Evolutionary conservation across 2,329 filamentous ascomycete genomes (phyloP).

Genomic region (Xylaria hypoxylon): DNA sequence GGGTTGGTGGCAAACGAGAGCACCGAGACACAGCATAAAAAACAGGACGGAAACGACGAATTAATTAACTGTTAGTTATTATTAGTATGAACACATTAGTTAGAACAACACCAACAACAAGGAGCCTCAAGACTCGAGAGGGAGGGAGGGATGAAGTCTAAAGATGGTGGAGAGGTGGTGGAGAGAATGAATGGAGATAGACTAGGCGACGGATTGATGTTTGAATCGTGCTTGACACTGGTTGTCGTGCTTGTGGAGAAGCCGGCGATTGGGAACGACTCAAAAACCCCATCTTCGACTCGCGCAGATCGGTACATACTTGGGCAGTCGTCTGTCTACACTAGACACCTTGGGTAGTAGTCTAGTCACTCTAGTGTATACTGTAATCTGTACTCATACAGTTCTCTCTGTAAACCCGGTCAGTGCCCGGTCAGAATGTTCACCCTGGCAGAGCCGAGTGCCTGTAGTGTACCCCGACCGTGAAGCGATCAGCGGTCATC

Average conservation of each 20-base stretch:
- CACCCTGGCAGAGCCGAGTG: not conserved
- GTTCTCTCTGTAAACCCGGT: no score
- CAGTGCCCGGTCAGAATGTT: no score
- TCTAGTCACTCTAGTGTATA: no score
- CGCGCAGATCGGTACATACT: constrained; percentile 5
- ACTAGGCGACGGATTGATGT: constrained; percentile 23
- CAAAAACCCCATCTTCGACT: constrained; percentile 23
- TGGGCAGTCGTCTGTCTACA: not conserved
- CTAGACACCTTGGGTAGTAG: no score
- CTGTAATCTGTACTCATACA: no score
- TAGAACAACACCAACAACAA: constrained; percentile 22
- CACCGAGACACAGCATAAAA: constrained; percentile 37
- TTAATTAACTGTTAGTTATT: constrained; percentile 31
- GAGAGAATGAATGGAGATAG: constrained; percentile 25
- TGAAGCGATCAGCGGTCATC: constrained; percentile 17
- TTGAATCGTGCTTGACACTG: constrained; percentile 39
- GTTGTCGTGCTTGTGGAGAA: constrained; percentile 35
- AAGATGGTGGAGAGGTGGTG: constrained; percentile 30
- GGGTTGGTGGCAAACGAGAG: constrained; percentile 37
- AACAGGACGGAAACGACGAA: constrained; percentile 33
- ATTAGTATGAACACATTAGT: constrained; percentile 36
- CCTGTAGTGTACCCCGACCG: constrained; percentile 10
- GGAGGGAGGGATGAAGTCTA: constrained; percentile 5
- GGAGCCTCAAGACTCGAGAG: constrained; percentile 13
- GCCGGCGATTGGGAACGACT: constrained; percentile 28